Conservation (phyloP, 2,329 filamentous ascomycete genomes). For the Bipolaris oryzae region DNA sequence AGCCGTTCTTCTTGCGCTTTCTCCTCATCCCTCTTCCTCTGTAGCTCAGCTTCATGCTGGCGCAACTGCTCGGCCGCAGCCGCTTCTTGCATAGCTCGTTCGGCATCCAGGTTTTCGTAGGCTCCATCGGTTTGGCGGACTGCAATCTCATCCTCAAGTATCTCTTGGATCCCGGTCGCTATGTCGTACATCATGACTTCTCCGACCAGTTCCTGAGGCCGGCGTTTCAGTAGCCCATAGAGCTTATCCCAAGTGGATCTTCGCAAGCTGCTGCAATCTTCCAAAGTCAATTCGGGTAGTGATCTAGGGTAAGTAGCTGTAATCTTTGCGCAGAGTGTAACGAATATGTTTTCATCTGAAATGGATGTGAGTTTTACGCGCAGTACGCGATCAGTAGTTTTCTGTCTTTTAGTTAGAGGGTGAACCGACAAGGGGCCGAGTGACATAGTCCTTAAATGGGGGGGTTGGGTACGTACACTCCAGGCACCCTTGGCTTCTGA, state of each 20-base stretch:
- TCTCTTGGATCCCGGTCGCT: conserved; percentile 65
- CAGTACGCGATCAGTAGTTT: conserved; percentile 79
- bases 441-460: background rate
- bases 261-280: conserved; percentile 67
- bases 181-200: conserved; percentile 71
- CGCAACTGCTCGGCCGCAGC: conserved; percentile 66
- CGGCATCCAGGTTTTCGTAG: conserved; percentile 85
- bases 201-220: conserved; percentile 68
- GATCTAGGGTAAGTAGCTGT: conserved; percentile 92
- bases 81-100: conserved; percentile 82
- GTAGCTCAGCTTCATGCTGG: conserved; percentile 50
- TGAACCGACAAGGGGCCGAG: background rate
- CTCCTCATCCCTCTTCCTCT: conserved; percentile 52
- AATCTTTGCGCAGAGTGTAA: conserved; percentile 77
- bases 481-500: conserved; percentile 76
- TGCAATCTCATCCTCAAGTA: conserved; percentile 84
- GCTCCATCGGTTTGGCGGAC: conserved; percentile 75
- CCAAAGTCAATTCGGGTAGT: conserved; percentile 72
- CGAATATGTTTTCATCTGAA: conserved; percentile 71
- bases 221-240: conserved; percentile 69
- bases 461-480: conserved; percentile 66
- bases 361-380: conserved; percentile 78
- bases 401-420: conserved; percentile 53
- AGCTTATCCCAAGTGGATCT: conserved; percentile 75
- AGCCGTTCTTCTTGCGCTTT: conserved; percentile 72